Conservation (phyloP, 768 basidiomycete genomes). For the Amanita pseudoporphyria region DNA sequence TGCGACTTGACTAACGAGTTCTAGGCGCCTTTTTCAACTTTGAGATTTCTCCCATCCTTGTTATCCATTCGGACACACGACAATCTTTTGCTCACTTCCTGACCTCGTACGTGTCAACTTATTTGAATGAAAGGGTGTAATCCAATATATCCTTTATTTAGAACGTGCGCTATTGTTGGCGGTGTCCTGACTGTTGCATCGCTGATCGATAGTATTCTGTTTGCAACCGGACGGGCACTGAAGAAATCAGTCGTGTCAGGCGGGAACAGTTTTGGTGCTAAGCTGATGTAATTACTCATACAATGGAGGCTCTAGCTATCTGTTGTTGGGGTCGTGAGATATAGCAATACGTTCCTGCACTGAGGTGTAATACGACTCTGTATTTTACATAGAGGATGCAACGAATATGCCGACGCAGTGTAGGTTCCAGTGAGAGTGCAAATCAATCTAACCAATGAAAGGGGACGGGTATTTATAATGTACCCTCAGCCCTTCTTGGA, state of each 20-base stretch:
- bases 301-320: not conserved
- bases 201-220: constrained; percentile 78
- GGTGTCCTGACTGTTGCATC: constrained; percentile 94
- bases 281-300: constrained; percentile 32
- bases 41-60: constrained; percentile 94
- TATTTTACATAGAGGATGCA: not conserved
- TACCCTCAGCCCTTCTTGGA: constrained; percentile 1
- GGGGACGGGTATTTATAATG: too few species aligned
- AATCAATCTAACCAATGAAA: not conserved
- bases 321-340: not conserved
- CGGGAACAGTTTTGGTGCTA: constrained; percentile 25
- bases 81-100: constrained; percentile 98
- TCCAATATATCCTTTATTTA: constrained; percentile 20
- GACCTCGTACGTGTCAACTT: constrained; percentile 64
- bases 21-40: constrained; percentile 85
- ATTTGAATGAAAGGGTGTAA: not conserved
- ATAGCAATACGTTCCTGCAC: not conserved
- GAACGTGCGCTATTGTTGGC: constrained; percentile 95
- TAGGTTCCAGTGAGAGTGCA: not conserved
- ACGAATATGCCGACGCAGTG: not conserved
- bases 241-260: constrained; percentile 43
- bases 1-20: not conserved
- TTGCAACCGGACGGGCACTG: constrained; percentile 67
- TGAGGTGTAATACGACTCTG: not conserved
- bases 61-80: constrained; percentile 82